These are phyloP conservation scores for Jamesozyma gamospora DNA, from an alignment of 805 yeast genomes.

Conservation along the genomic window DNA sequence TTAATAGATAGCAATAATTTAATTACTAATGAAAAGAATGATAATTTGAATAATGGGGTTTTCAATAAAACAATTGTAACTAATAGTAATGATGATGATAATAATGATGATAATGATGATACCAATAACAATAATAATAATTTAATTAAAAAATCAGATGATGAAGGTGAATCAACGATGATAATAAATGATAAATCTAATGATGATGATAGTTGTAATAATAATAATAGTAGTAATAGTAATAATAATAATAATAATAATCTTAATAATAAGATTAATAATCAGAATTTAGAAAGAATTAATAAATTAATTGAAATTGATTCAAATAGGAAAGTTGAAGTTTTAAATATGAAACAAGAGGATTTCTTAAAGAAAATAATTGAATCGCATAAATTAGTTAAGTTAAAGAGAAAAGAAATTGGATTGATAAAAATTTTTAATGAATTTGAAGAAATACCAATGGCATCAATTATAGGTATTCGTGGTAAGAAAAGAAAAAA, in stretches of 20 bases:
- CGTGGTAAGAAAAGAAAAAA: conserved; percentile 30
- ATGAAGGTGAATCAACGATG: neutral
- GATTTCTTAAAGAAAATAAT: conserved; percentile 17
- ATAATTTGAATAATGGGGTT: neutral
- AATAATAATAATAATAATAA: neutral
- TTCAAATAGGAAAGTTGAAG: conserved; percentile 4
- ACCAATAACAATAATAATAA: neutral
- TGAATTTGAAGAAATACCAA: conserved; percentile 28
- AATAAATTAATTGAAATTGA: conserved; percentile 11
- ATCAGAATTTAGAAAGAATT: conserved; percentile 5
- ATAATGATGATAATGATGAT: neutral
- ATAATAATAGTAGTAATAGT: neutral
- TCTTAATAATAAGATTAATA: neutral
- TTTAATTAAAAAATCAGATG: neutral
- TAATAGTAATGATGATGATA: neutral
- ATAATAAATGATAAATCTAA: neutral
- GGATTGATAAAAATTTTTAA: conserved; percentile 27
- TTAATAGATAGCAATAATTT: no score
- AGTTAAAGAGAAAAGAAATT: conserved; percentile 20
- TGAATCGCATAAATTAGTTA: conserved; percentile 14
- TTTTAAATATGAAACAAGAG: conserved; percentile 13
- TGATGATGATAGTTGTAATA: neutral
- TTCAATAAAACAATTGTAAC: no score
- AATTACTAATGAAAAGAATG: neutral
- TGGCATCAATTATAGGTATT: conserved; percentile 29